These are phyloP conservation scores for Oropetium thomaeum DNA, from an alignment of 176 grass and related monocot species.

Conservation along the genomic window DNA sequence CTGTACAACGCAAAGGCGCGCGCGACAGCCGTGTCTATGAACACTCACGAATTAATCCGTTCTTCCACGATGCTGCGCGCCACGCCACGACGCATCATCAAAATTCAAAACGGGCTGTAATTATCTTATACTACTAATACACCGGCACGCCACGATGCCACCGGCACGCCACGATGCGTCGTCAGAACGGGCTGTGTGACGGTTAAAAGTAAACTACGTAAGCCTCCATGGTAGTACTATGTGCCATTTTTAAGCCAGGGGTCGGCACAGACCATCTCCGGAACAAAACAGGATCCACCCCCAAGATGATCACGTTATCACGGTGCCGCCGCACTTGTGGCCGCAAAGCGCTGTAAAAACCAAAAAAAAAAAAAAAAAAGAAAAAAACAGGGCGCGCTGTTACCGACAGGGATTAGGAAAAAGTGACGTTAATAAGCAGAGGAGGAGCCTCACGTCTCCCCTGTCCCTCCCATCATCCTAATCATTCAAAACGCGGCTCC, in stretches of 20 bases:
- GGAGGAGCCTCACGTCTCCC: too few species aligned
- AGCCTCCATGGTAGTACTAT: neutral
- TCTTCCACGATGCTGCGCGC: neutral
- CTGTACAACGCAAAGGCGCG: neutral
- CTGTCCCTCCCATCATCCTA: neutral
- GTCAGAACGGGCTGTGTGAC: neutral
- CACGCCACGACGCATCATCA: conserved; percentile 9
- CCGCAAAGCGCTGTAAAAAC: neutral
- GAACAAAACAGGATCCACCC: neutral
- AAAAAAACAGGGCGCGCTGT: too few species aligned
- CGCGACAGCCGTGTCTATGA: neutral
- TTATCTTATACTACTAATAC: neutral
- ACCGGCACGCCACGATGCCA: too few species aligned
- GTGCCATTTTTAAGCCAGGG: neutral
- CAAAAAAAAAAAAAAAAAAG: too few species aligned
- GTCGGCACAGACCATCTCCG: conserved; percentile 22
- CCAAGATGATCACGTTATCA: neutral
- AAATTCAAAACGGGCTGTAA: too few species aligned
- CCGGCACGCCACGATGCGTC: neutral
- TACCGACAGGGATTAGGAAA: neutral
- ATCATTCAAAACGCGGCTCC: conserved; percentile 35
- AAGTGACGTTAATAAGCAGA: neutral
- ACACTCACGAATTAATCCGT: neutral
- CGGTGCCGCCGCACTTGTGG: neutral
- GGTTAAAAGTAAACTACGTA: neutral